A percentile compares a stretch with the other conserved stretches of the same genome.
phyloP scores from a whole-genome alignment of 441 rosid genomes.

The Adansonia madagascariensis region DNA sequence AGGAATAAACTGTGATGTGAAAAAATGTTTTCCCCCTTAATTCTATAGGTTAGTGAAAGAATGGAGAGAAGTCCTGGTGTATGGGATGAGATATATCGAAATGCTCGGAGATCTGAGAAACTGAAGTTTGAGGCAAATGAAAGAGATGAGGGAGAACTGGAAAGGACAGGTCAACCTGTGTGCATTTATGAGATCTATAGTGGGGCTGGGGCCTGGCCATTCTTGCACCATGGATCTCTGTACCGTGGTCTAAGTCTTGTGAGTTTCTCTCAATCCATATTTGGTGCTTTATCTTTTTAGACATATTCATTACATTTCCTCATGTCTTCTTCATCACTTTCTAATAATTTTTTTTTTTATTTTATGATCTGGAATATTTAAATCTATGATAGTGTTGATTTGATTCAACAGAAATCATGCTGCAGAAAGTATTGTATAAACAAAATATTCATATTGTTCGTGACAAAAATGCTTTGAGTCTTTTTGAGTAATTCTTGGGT shows the following conservation, averaged over 20 bases:
- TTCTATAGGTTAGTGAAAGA: slow-evolving; percentile 86
- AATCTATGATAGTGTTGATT: background rate
- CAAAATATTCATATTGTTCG: background rate
- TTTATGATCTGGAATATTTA: too few relatives aligned
- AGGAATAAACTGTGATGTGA: slow-evolving; percentile 25
- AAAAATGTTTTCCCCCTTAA: slow-evolving; percentile 2
- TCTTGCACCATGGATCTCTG: slow-evolving; percentile 95
- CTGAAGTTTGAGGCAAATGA: slow-evolving; percentile 89
- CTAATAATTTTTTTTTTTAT: too few relatives aligned
- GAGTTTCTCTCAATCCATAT: slow-evolving; percentile 43
- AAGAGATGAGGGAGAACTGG: slow-evolving; percentile 98
- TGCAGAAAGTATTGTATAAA: background rate
- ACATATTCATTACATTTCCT: slow-evolving; percentile 3
- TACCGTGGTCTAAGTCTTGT: slow-evolving; percentile 97
- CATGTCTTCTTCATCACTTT: slow-evolving; percentile 24
- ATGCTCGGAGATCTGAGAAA: slow-evolving; percentile 87
- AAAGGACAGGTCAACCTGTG: slow-evolving; percentile 91
- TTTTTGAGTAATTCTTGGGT: slow-evolving; percentile 31
- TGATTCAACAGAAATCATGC: background rate
- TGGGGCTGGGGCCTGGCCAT: slow-evolving; percentile 94
- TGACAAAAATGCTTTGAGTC: slow-evolving; percentile 3
- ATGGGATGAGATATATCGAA: slow-evolving; percentile 92
- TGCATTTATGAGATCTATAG: slow-evolving; percentile 88
- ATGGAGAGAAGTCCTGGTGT: slow-evolving; percentile 65
- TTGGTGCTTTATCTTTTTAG: slow-evolving; percentile 19